Percentiles rank a stretch among this genome's conserved stretches.
Evolutionary conservation across 805 yeast species (phyloP).

Genomic region (Candida silvatica): DNA sequence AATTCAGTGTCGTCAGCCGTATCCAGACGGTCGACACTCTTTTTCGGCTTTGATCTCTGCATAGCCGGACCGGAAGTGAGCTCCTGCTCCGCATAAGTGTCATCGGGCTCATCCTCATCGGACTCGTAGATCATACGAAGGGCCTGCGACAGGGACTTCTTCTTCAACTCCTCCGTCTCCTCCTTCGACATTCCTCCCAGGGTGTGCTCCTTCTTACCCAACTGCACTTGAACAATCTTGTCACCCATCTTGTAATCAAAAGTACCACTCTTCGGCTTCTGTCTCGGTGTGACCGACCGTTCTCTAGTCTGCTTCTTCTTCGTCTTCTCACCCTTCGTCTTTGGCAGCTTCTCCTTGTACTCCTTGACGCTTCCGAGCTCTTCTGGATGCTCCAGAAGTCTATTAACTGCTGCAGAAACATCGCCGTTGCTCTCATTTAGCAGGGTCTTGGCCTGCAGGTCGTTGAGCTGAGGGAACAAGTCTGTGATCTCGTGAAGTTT

Average conservation of each 20-base stretch:
- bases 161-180: constrained; percentile 37
- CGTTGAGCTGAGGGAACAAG: constrained; percentile 57
- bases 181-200: constrained; percentile 6
- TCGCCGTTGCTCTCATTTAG: constrained; percentile 38
- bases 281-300: constrained; percentile 9
- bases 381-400: constrained; percentile 56
- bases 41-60: too few relatives aligned
- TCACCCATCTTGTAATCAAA: constrained; percentile 8
- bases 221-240: constrained; percentile 15
- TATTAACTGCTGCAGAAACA: constrained; percentile 50
- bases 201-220: constrained; percentile 26
- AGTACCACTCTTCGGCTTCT: constrained; percentile 7
- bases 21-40: constrained; percentile 15
- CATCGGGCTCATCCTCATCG: constrained; percentile 85
- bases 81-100: constrained; percentile 57
- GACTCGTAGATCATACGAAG: constrained; percentile 55
- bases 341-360: constrained; percentile 18
- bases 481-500: constrained; percentile 38
- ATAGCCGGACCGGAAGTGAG: constrained; percentile 20
- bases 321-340: constrained; percentile 1
- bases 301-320: too few relatives aligned
- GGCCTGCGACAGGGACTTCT: constrained; percentile 48
- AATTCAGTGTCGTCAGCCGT: constrained; percentile 23
- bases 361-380: constrained; percentile 26
- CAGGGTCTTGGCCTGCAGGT: constrained; percentile 37